phyloP scores from a whole-genome alignment of 345 rosid species.

The Draba incana region DNA sequence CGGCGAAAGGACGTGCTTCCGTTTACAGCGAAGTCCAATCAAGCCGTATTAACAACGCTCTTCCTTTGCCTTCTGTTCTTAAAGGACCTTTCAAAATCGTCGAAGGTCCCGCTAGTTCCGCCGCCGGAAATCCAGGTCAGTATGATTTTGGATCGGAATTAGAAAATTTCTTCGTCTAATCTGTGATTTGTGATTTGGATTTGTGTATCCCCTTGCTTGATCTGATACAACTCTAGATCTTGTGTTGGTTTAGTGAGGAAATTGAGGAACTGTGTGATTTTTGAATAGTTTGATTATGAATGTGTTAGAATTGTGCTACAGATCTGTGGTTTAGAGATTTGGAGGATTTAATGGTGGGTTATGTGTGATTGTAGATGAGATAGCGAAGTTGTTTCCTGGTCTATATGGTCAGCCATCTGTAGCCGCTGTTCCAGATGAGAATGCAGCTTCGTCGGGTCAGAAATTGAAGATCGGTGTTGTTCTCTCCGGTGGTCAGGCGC shows the following conservation, averaged over 20 bases:
- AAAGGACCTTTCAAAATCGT: conserved; percentile 66
- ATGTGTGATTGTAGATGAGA: conserved; percentile 59
- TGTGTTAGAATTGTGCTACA: not conserved
- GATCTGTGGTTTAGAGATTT: conserved; percentile 26
- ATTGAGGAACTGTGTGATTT: not conserved
- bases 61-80: conserved; percentile 85
- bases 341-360: conserved; percentile 17
- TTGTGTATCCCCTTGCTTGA: conserved; percentile 19
- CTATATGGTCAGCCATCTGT: conserved; percentile 90
- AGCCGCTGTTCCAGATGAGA: conserved; percentile 54
- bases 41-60: conserved; percentile 73
- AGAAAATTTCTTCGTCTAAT: not conserved
- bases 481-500: conserved; percentile 98
- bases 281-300: not conserved
- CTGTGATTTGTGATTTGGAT: conserved; percentile 20
- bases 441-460: conserved; percentile 44
- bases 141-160: too few relatives aligned
- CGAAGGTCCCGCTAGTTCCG: conserved; percentile 87
- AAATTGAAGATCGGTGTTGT: conserved; percentile 92
- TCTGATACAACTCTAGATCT: conserved; percentile 34
- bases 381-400: conserved; percentile 84
- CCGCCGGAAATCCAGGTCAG: conserved; percentile 92
- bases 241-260: conserved; percentile 5
- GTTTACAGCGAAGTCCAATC: conserved; percentile 88
- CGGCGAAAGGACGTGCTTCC: conserved; percentile 61